These are phyloP conservation scores for Boletus smithii DNA, from an alignment of 1,284 basidiomycete genomes.

Conservation along the genomic window DNA sequence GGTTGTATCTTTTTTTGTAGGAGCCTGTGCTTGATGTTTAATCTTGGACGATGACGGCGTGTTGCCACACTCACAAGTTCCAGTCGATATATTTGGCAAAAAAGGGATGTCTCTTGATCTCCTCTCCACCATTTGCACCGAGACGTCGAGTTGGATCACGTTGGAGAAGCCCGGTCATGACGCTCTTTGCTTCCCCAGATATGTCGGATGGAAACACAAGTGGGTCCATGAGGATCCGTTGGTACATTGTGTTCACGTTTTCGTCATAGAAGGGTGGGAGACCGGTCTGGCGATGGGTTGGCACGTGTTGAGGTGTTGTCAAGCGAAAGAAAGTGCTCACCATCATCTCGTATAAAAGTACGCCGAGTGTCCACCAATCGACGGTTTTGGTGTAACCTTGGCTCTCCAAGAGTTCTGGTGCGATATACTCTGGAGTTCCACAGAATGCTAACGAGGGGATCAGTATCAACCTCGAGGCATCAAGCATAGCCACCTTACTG, in stretches of 20 bases:
- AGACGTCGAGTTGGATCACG: constrained; percentile 85
- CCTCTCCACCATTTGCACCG: constrained; percentile 90
- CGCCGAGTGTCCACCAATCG: constrained; percentile 99
- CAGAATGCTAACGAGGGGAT: constrained; percentile 74
- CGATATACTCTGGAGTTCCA: constrained; percentile 98
- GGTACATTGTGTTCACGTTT: constrained; percentile 97
- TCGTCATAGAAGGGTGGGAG: constrained; percentile 99
- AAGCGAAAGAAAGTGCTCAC: constrained; percentile 35
- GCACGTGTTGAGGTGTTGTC: neutral
- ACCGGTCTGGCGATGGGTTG: constrained; percentile 60
- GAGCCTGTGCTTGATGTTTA: constrained; percentile 46
- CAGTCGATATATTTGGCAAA: constrained; percentile 95
- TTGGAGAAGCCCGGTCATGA: constrained; percentile 86
- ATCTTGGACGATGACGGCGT: neutral
- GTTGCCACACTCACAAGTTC: constrained; percentile 48
- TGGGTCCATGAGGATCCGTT: constrained; percentile 93
- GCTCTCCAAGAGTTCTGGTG: constrained; percentile 91
- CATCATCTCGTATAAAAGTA: constrained; percentile 98
- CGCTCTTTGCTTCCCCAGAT: constrained; percentile 81
- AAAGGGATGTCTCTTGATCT: constrained; percentile 96
- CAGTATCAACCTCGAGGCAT: neutral
- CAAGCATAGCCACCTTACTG: constrained; percentile 51
- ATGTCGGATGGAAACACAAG: constrained; percentile 93
- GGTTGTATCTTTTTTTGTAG: constrained; percentile 96
- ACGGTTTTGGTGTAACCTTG: constrained; percentile 99